Base-by-base conservation (phyloP, 139 green algal genomes). In the Monoraphidium neglectum region DNA sequence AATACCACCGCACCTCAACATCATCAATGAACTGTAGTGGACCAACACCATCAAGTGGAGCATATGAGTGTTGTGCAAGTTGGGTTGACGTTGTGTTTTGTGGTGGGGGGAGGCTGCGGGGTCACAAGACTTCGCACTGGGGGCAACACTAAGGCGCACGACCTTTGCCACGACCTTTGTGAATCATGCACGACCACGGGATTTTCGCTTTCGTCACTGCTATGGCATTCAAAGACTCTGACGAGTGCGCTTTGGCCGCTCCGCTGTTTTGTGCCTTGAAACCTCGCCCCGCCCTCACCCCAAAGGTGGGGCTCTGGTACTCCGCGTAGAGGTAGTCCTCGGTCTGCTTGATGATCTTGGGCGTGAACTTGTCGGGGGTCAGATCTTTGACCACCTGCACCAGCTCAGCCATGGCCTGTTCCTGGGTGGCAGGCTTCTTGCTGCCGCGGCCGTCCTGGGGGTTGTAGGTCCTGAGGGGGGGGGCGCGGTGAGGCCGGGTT, bases 311-410 rank as follows among this genome's bases (percentile, higher is more conserved):
- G 76, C 81, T 93, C 84, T 94, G 82, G 77, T 93, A 98, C 90
- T 98, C 95, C 0, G 84, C 89, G 74, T 97, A 97, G 8, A 99
- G 82, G 86, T 98, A 99, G n/a, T 36, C 26, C 1, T 87, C 77
- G 0, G 80, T 92, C 72, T 94, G 83, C 74, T 90, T 91, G 46
- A 98, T 82, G 76, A 99, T 93, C 28, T 77, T 95, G 63, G 91
- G 88, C 0, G 76, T 86, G 74, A 97, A 99, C 24, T 79, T 83
- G 59, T 83, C 78, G 2, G 76, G 74, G 53, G 72, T 79, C 51
- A 85, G 68, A 12, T 26, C 35, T 32, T 61, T 28, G 46, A 97
- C 88, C 74, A 90, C 90, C 13, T 85, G 74, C 37, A 87, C 83
- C 21, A 98, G 90, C 83, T 97, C 91, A 15, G 77, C 47, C 92